Percentiles rank a stretch among this genome's conserved stretches.
Evolutionary conservation across 257 asterid species (phyloP).

Genomic region (Lithospermum erythrorhizon): DNA sequence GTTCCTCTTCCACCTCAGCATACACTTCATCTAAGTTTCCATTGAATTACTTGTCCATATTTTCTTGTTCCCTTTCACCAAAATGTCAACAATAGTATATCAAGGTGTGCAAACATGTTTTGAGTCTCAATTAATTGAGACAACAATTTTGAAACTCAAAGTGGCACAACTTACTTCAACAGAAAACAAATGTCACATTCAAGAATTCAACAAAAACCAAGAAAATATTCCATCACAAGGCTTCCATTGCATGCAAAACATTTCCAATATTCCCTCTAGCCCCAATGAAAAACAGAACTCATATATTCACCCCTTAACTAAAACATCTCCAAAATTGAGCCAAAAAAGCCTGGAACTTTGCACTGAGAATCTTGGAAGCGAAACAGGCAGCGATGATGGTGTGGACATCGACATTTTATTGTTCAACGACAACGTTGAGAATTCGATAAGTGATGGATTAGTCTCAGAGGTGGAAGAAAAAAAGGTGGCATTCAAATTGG

Average conservation of each 20-base stretch:
- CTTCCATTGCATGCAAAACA: constrained; percentile 37
- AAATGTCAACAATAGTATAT: constrained; percentile 51
- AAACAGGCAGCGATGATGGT: constrained; percentile 47
- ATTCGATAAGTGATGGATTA: not conserved
- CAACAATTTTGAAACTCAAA: constrained; percentile 42
- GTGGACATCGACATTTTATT: constrained; percentile 39
- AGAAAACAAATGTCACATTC: constrained; percentile 45
- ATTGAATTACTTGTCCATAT: not conserved
- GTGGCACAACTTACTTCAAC: constrained; percentile 7
- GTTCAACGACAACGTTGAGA: not conserved
- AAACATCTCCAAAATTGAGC: constrained; percentile 25
- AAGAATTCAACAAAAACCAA: constrained; percentile 16
- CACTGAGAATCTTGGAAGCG: constrained; percentile 77
- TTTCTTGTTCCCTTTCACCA: not conserved
- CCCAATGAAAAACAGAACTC: constrained; percentile 13
- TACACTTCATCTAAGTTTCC: not conserved
- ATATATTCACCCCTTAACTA: constrained; percentile 23
- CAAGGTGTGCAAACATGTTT: constrained; percentile 30
- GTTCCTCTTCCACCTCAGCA: not conserved
- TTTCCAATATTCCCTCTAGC: constrained; percentile 9
- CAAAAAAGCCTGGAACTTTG: constrained; percentile 56
- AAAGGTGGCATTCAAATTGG: constrained; percentile 1
- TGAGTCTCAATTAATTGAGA: constrained; percentile 37
- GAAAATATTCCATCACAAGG: constrained; percentile 15
- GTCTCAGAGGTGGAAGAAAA: not conserved